Percentiles rank a stretch among this genome's conserved stretches.
These are phyloP conservation scores for Saturnispora dispora DNA, from an alignment of 805 yeast species.

Conservation along the genomic window DNA sequence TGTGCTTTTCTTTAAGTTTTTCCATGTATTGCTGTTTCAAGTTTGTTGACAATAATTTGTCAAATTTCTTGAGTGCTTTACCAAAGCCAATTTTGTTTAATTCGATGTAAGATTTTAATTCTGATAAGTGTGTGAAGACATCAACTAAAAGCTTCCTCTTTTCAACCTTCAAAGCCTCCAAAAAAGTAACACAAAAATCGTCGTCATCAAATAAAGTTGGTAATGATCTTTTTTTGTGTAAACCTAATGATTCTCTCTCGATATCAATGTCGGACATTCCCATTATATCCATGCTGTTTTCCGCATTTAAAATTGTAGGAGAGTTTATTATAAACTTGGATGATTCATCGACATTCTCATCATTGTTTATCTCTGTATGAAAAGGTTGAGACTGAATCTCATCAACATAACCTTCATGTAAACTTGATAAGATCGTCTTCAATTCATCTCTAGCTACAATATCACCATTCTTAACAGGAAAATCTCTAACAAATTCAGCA, in stretches of 20 bases:
- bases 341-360: neutral
- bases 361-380: neutral
- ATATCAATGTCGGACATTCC: constrained; percentile 8
- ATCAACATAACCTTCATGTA: constrained; percentile 7
- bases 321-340: neutral
- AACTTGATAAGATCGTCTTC: constrained; percentile 10
- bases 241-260: constrained; percentile 14
- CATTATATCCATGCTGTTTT: constrained; percentile 5
- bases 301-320: neutral
- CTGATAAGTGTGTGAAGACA: constrained; percentile 67
- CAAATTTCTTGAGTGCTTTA: constrained; percentile 86
- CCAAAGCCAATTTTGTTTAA: constrained; percentile 82
- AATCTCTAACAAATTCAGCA: constrained; percentile 45
- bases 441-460: constrained; percentile 13
- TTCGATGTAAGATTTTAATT: constrained; percentile 74
- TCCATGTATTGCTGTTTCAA: constrained; percentile 52
- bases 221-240: constrained; percentile 21
- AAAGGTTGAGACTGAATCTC: neutral
- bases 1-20: constrained; percentile 35
- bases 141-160: constrained; percentile 58
- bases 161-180: constrained; percentile 49
- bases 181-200: constrained; percentile 29
- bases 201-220: constrained; percentile 30
- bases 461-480: constrained; percentile 17
- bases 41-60: constrained; percentile 62